Evolutionary conservation across 1,284 basidiomycete genomes (phyloP).

Genomic region (Naganishia sp.): DNA sequence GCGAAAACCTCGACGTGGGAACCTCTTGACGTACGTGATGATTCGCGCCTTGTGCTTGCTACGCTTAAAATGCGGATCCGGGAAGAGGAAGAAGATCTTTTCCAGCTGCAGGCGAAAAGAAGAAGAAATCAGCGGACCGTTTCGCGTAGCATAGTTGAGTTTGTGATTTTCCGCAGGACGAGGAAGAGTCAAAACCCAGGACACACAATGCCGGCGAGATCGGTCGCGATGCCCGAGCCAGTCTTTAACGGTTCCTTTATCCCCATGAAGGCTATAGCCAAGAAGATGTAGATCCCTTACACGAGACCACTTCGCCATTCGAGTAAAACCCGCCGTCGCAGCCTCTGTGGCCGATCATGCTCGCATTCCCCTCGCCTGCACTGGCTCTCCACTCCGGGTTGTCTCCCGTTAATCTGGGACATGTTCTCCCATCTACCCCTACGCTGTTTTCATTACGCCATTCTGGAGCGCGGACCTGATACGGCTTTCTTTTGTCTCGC

Average conservation of each 20-base stretch:
- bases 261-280: no score
- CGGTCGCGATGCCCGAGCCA: no score
- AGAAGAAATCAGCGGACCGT: neutral
- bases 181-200: no score
- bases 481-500: no score
- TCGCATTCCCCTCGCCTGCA: neutral
- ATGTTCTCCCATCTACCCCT: neutral
- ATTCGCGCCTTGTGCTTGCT: slow-evolving; percentile 97
- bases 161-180: no score
- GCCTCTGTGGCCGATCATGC: neutral
- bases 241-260: no score
- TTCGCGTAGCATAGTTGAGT: no score
- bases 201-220: no score
- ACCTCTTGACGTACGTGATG: slow-evolving; percentile 64
- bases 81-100: slow-evolving; percentile 97
- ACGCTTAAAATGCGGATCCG: slow-evolving; percentile 97
- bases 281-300: no score
- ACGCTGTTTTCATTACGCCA: neutral
- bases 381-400: neutral
- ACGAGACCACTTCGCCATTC: neutral
- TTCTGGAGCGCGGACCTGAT: no score
- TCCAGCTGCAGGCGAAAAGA: slow-evolving; percentile 58
- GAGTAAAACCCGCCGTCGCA: neutral
- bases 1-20: neutral
- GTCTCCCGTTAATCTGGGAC: neutral